Conservation (phyloP, 148 eudicot species). For the Silene conica region DNA sequence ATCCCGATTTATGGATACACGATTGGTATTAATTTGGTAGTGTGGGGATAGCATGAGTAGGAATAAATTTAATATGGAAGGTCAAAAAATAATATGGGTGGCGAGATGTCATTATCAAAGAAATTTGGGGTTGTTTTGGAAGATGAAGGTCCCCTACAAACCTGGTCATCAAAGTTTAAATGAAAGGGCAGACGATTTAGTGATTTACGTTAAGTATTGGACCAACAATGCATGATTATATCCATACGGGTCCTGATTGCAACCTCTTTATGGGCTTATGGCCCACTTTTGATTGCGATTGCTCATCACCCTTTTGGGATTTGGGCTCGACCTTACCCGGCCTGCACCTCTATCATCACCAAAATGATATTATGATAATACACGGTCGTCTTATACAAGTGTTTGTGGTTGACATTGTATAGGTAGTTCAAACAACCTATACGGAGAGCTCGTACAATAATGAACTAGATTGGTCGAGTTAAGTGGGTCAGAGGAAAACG, state of each 20-base stretch:
- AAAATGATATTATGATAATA: no score
- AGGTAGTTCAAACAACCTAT: no score
- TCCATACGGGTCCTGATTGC: neutral
- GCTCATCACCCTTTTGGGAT: constrained; percentile 3
- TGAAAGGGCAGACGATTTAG: neutral
- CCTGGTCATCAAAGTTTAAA: constrained; percentile 12
- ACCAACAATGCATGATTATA: constrained; percentile 1
- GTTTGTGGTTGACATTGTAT: no score
- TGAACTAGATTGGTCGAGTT: no score
- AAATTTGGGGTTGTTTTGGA: constrained; percentile 7
- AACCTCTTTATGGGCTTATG: neutral
- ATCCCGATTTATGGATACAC: no score
- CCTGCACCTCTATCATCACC: no score
- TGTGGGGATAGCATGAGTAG: neutral
- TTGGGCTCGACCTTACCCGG: neutral
- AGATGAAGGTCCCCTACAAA: constrained; percentile 11
- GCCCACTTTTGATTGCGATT: constrained; percentile 1
- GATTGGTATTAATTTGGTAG: neutral
- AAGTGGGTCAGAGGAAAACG: no score
- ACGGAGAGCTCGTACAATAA: no score
- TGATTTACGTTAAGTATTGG: neutral
- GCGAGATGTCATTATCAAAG: neutral
- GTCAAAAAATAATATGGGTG: neutral
- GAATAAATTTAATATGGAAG: neutral
- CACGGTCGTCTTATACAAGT: no score